These are phyloP conservation scores for Rhytidiadelphus loreus DNA, from an alignment of 225 moss, liverwort and hornwort genomes.

Conservation along the genomic window DNA sequence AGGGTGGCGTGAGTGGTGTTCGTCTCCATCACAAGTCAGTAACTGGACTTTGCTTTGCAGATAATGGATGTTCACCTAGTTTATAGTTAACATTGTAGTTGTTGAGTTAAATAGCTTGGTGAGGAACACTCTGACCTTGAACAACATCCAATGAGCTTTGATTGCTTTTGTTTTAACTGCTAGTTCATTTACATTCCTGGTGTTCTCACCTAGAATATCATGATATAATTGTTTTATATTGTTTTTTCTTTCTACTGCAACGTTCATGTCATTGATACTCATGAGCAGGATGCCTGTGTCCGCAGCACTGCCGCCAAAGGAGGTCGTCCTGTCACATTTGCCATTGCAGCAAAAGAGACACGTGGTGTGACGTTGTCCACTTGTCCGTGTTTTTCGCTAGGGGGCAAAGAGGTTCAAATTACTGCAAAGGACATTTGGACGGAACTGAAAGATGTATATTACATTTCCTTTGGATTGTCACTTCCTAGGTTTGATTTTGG, in stretches of 20 bases:
- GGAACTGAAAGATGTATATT: slow-evolving; percentile 63
- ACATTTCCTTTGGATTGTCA: background rate
- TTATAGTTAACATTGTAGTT: background rate
- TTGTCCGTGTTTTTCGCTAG: slow-evolving; percentile 79
- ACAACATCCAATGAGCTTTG: background rate
- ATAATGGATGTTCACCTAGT: background rate
- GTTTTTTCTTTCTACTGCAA: background rate
- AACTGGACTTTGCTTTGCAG: background rate
- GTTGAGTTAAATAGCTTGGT: background rate
- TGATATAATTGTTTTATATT: background rate
- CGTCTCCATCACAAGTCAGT: slow-evolving; percentile 90
- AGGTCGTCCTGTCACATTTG: slow-evolving; percentile 71
- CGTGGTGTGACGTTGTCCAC: slow-evolving; percentile 71
- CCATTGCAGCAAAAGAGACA: slow-evolving; percentile 79
- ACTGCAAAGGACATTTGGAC: slow-evolving; percentile 89
- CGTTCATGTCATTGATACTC: background rate
- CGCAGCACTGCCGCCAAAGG: slow-evolving; percentile 61
- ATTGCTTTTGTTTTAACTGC: background rate
- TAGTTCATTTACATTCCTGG: background rate
- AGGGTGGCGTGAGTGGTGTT: slow-evolving; percentile 74
- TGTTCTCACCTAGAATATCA: background rate
- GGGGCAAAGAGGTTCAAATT: slow-evolving; percentile 49
- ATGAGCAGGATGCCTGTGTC: background rate
- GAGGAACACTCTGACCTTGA: background rate
- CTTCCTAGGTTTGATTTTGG: background rate